Percentiles rank a stretch among this genome's conserved stretches.
Conservation (phyloP, 1,139 yeast species). For the Arxiozyma heterogenica region DNA sequence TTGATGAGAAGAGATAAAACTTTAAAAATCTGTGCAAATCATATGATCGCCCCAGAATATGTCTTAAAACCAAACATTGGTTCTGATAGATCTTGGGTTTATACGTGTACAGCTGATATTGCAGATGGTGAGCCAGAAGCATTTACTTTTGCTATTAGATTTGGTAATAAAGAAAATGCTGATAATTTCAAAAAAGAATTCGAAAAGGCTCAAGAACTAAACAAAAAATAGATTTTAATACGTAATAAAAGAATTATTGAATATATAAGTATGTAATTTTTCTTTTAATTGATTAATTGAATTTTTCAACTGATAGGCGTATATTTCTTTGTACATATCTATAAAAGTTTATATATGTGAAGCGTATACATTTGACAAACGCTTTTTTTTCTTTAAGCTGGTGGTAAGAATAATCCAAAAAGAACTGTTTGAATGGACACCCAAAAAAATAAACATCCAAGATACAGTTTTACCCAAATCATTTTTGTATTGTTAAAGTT, state of each 20-base stretch:
- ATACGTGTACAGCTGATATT: constrained; percentile 86
- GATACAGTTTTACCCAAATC: constrained; percentile 24
- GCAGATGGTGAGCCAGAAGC: constrained; percentile 97
- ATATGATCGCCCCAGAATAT: constrained; percentile 77
- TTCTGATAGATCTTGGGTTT: constrained; percentile 97
- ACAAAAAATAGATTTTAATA: constrained; percentile 33
- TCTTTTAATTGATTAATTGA: neutral
- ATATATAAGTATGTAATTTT: neutral
- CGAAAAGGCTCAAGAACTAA: constrained; percentile 64
- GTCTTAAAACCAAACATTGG: constrained; percentile 89
- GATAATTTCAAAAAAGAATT: constrained; percentile 90
- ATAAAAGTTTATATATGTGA: neutral
- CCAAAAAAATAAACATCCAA: constrained; percentile 46
- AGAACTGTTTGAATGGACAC: constrained; percentile 48
- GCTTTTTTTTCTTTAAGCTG: constrained; percentile 41
- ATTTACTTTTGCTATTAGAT: constrained; percentile 91
- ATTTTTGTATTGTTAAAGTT: neutral
- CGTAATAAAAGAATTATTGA: neutral
- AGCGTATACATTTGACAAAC: neutral
- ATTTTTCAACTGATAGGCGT: neutral
- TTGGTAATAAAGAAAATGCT: constrained; percentile 95
- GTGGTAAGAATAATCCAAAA: constrained; percentile 63
- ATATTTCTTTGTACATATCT: neutral
- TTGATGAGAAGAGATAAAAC: constrained; percentile 99
- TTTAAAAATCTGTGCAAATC: constrained; percentile 95